A percentile compares a stretch with the other conserved stretches of the same genome.
phyloP scores from a whole-genome alignment of 2,329 filamentous ascomycete genomes.

The Curvularia spicifera region DNA sequence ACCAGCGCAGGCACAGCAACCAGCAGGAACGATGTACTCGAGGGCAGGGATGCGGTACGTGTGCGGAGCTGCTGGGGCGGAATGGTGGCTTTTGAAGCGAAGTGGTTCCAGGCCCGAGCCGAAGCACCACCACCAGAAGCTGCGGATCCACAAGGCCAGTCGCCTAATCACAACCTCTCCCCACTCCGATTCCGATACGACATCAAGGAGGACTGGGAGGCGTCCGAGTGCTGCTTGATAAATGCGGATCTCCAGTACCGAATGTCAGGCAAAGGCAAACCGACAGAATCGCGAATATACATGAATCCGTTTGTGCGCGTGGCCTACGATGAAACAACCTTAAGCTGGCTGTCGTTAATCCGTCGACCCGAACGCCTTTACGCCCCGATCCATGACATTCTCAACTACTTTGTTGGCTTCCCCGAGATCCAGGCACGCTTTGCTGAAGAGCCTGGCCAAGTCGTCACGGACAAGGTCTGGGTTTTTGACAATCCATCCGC shows the following conservation, averaged over 20 bases:
- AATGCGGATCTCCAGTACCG: constrained; percentile 53
- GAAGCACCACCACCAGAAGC: constrained; percentile 33
- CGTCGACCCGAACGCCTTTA: constrained; percentile 72
- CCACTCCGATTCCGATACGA: constrained; percentile 56
- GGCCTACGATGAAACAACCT: constrained; percentile 65
- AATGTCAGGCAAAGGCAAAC: constrained; percentile 47
- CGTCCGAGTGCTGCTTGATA: constrained; percentile 58
- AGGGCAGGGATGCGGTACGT: constrained; percentile 67
- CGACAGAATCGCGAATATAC: constrained; percentile 65
- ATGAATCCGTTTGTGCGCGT: constrained; percentile 79
- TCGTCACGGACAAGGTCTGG: constrained; percentile 62
- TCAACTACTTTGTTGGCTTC: constrained; percentile 63
- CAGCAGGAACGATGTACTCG: constrained; percentile 67
- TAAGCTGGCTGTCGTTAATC: constrained; percentile 65
- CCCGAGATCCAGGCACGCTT: constrained; percentile 68
- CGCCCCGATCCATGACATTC: constrained; percentile 62
- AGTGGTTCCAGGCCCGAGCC: constrained; percentile 60
- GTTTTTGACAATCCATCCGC: constrained; percentile 45
- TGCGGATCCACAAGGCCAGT: constrained; percentile 7
- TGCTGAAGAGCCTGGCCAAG: constrained; percentile 63
- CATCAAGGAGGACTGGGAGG: constrained; percentile 54
- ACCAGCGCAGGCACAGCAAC: constrained; percentile 58
- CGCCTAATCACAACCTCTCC: constrained; percentile 30
- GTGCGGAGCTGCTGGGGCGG: constrained; percentile 80
- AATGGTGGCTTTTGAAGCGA: constrained; percentile 71